phyloP scores from a whole-genome alignment of 805 yeast species.

The Metschnikowia baotianmanensis region DNA sequence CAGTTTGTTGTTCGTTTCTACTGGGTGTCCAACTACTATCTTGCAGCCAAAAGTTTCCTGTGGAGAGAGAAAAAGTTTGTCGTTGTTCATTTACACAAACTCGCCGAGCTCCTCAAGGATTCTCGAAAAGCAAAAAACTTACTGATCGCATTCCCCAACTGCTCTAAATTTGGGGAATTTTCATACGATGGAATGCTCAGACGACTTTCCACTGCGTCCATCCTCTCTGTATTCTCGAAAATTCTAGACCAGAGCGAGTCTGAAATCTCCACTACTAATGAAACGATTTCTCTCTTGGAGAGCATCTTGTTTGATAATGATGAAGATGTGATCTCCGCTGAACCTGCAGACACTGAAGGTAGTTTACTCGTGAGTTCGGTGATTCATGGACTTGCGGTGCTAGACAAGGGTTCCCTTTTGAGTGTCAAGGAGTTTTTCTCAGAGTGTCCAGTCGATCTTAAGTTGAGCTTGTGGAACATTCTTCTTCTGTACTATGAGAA shows the following conservation, averaged over 20 bases:
- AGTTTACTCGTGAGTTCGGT: conserved; percentile 14
- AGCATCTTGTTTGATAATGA: conserved; percentile 38
- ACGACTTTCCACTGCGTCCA: conserved; percentile 69
- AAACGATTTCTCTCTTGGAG: conserved; percentile 44
- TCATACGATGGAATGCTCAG: conserved; percentile 48
- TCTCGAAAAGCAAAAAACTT: conserved; percentile 10
- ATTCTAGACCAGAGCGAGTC: conserved; percentile 38
- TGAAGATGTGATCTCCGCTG: conserved; percentile 60
- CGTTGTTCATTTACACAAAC: conserved; percentile 45
- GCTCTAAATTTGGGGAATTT: conserved; percentile 55
- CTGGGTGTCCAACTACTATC: conserved; percentile 32
- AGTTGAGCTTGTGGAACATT: conserved; percentile 72
- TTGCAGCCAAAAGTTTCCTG: conserved; percentile 25
- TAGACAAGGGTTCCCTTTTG: conserved; percentile 23
- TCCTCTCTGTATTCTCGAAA: conserved; percentile 61
- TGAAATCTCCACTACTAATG: conserved; percentile 24
- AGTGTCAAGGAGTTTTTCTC: conserved; percentile 63
- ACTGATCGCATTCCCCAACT: conserved; percentile 53
- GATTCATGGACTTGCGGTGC: conserved; percentile 14
- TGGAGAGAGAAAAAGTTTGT: conserved; percentile 32
- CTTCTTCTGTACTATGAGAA: conserved; percentile 55
- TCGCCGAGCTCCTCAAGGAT: conserved; percentile 14
- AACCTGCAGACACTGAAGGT: conserved; percentile 42
- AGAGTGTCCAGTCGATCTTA: conserved; percentile 62
- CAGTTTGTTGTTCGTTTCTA: conserved; percentile 11